Conservation (phyloP, 73 alveolate species). For the Paramecium biaurelia region DNA sequence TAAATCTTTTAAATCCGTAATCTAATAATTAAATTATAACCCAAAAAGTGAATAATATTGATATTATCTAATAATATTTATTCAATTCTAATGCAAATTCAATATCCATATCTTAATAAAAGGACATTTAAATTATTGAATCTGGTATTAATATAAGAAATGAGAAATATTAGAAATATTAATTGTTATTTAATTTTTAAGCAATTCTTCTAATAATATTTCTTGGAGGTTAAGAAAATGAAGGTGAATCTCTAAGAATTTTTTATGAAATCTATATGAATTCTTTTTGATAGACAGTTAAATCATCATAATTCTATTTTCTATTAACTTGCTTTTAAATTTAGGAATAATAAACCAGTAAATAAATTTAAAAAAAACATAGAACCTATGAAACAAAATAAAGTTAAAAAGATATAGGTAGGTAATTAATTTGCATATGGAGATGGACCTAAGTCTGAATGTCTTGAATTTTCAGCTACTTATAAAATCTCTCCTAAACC, state of each 20-base stretch:
- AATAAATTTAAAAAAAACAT: slow-evolving; percentile 40
- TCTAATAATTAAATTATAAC: background rate
- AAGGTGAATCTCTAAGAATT: background rate
- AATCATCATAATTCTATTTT: background rate
- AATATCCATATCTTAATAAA: slow-evolving; percentile 21
- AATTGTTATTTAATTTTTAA: background rate
- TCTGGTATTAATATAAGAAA: background rate
- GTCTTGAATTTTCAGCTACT: slow-evolving; percentile 24
- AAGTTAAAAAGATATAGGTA: background rate
- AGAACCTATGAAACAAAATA: background rate
- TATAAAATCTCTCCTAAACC: slow-evolving; percentile 32
- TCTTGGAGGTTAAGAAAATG: slow-evolving; percentile 15
- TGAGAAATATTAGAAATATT: background rate
- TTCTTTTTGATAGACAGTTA: background rate
- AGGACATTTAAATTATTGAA: background rate
- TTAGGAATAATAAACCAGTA: background rate
- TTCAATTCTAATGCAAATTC: background rate
- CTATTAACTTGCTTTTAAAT: background rate
- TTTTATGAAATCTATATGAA: background rate
- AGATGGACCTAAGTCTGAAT: background rate
- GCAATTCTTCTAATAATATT: background rate
- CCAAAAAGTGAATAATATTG: background rate
- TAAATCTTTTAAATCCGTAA: background rate
- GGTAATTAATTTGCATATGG: background rate
- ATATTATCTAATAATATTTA: background rate